phyloP scores from a whole-genome alignment of 768 basidiomycete genomes.

The Leccinellum rugosiceps region DNA sequence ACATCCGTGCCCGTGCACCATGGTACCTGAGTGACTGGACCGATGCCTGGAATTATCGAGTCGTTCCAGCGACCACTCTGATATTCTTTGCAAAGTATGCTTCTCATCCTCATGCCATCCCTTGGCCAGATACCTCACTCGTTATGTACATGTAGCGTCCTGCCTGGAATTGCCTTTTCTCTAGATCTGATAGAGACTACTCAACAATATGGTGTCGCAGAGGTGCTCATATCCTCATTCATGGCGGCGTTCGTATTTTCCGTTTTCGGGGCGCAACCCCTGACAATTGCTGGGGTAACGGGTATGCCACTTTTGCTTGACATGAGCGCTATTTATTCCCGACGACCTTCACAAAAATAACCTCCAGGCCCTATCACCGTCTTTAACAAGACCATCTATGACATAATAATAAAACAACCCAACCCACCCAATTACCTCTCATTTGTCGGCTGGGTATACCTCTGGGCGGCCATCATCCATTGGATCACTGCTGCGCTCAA shows the following conservation, averaged over 20 bases:
- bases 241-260: slow-evolving; percentile 90
- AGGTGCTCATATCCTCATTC: slow-evolving; percentile 80
- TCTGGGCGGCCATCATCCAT: slow-evolving; percentile 85
- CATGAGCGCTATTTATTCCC: neutral
- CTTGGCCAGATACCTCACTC: neutral
- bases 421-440: slow-evolving; percentile 75
- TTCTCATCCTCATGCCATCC: neutral
- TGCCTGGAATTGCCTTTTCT: slow-evolving; percentile 90
- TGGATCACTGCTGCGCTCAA: slow-evolving; percentile 80
- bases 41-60: slow-evolving; percentile 90
- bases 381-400: slow-evolving; percentile 86
- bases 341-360: neutral
- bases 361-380: slow-evolving; percentile 81
- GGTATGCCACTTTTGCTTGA: slow-evolving; percentile 37
- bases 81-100: slow-evolving; percentile 84
- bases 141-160: slow-evolving; percentile 47
- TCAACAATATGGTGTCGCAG: slow-evolving; percentile 83
- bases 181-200: slow-evolving; percentile 91
- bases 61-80: slow-evolving; percentile 80
- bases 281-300: slow-evolving; percentile 90
- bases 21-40: slow-evolving; percentile 88
- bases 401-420: slow-evolving; percentile 56
- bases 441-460: slow-evolving; percentile 90
- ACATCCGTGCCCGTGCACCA: slow-evolving; percentile 68
- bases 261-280: slow-evolving; percentile 83